A percentile compares a stretch with the other conserved stretches of the same genome.
These are phyloP conservation scores for Barnettozyma siamensis DNA, from an alignment of 805 yeast species.

Conservation along the genomic window DNA sequence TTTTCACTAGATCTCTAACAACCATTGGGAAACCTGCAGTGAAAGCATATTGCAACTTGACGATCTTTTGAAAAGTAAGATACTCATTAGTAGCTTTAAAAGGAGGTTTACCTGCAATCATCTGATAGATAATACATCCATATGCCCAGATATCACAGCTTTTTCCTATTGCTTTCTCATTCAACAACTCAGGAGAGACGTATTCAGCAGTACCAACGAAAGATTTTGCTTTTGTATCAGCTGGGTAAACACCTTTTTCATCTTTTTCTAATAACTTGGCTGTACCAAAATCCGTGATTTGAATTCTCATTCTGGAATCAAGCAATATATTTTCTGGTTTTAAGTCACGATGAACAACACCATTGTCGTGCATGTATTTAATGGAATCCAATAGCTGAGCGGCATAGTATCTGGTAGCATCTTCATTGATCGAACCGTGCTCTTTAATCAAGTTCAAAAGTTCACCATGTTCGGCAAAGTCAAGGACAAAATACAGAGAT, in stretches of 20 bases:
- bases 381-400: constrained; percentile 74
- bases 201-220: constrained; percentile 95
- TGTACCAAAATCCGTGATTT: constrained; percentile 81
- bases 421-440: constrained; percentile 66
- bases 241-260: constrained; percentile 50
- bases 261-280: constrained; percentile 61
- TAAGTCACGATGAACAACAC: constrained; percentile 75
- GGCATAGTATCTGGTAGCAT: constrained; percentile 58
- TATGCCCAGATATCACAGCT: constrained; percentile 99
- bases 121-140: constrained; percentile 91
- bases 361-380: constrained; percentile 64
- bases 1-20: constrained; percentile 66
- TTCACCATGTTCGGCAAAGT: constrained; percentile 79
- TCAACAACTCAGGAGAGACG: constrained; percentile 81
- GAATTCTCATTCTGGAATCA: constrained; percentile 53
- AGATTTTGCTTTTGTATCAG: constrained; percentile 65
- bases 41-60: constrained; percentile 74
- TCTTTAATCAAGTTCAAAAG: constrained; percentile 60
- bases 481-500: constrained; percentile 67
- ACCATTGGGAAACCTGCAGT: constrained; percentile 80
- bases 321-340: constrained; percentile 78
- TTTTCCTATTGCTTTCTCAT: constrained; percentile 72
- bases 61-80: constrained; percentile 73
- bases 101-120: constrained; percentile 91
- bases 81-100: constrained; percentile 81